Evolutionary conservation across 2,329 filamentous ascomycete genomes (phyloP), one percentile per base, ranked within the genome.

Genomic region (Monilinia aucupariae): DNA sequence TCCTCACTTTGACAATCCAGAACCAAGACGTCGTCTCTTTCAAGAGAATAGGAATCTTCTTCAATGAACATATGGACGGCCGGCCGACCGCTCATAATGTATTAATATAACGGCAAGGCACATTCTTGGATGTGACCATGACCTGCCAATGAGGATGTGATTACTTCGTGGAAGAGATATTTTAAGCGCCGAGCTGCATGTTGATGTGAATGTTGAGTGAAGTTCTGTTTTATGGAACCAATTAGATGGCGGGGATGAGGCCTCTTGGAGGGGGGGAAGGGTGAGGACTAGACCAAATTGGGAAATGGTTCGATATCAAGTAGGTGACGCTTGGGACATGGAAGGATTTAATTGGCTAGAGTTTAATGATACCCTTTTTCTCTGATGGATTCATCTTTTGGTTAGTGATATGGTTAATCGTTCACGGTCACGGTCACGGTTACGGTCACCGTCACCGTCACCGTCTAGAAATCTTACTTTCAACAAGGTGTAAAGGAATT

Each of bases 31-130:
- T 27, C 25, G 22, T 61, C 48, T 54, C 30, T 22, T 6, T 55
- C 49, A 34, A 37, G 30, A 25, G 30, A 39, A 37, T 61, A 54
- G 39, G 34, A 54, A 43, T 30, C 50, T 45, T 54, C n/a, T 10
- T 43, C 8, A 15, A 45, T 12, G 27, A 61, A 47, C 58, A 52
- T 53, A 53, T 17, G 22, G 41, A 25, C 58, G 50, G 39, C 30
- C 22, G n/a, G 39, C 30, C 22, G 30, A 41, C 39, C 50, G 25
- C 43, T 43, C 54, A 56, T 54, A n/a, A 61, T 45, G 55, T 61
- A 55, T 61, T 54, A 61, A 61, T 61, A 61, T 50, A 59, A 45
- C 30, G 59, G 34, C 13, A 37, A 52, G 37, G 47, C 39, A 53
- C 48, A 54, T 61, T 59, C 20, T 45, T 52, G 13, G 27, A n/a